Conservation (phyloP, 805 yeast genomes). For the Kluyveromyces lactis region DNA sequence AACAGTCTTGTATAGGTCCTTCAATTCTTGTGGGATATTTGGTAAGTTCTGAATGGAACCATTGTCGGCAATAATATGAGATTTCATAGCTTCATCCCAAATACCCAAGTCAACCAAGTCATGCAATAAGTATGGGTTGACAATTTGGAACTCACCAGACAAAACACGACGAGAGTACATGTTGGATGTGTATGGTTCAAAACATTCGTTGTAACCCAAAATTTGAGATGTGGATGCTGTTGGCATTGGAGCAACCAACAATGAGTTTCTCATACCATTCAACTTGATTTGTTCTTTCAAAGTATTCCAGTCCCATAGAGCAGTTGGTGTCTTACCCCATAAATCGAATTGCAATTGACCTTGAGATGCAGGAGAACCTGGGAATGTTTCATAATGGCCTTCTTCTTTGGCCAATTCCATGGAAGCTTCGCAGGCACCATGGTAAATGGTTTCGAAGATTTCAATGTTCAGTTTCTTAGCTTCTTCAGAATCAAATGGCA, state of each 20-base stretch:
- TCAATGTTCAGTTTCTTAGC: constrained; percentile 72
- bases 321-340: constrained; percentile 76
- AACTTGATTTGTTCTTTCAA: constrained; percentile 50
- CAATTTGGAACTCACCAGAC: constrained; percentile 91
- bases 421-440: constrained; percentile 85
- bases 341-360: constrained; percentile 81
- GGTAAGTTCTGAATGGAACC: constrained; percentile 82
- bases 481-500: constrained; percentile 78
- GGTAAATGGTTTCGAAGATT: constrained; percentile 93
- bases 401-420: constrained; percentile 61
- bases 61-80: constrained; percentile 61
- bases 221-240: constrained; percentile 97
- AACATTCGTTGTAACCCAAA: constrained; percentile 88
- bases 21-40: constrained; percentile 65
- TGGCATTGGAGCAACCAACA: constrained; percentile 93
- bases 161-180: constrained; percentile 84
- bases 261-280: constrained; percentile 78
- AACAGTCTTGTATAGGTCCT: constrained; percentile 80
- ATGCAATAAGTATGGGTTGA: constrained; percentile 74
- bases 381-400: constrained; percentile 67
- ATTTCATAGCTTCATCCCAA: constrained; percentile 77
- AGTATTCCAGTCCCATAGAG: constrained; percentile 76
- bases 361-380: constrained; percentile 85
- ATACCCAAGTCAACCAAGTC: constrained; percentile 76
- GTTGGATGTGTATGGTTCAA: constrained; percentile 93